phyloP scores from a whole-genome alignment of 305 asterid species.

The Solanum hybrid region DNA sequence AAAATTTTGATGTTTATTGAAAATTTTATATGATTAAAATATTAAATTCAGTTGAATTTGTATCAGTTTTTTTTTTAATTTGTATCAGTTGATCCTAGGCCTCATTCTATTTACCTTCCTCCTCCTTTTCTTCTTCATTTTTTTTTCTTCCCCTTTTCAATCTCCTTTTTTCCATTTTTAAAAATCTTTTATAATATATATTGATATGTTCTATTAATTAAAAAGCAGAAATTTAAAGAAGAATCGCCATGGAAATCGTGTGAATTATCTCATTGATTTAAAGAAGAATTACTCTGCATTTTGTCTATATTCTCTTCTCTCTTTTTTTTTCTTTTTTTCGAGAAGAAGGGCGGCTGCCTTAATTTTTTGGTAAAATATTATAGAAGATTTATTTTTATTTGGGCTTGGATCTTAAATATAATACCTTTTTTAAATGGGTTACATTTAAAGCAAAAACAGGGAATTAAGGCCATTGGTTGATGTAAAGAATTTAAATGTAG shows the following conservation, averaged over 20 bases:
- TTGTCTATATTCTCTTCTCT: neutral
- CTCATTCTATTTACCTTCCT: neutral
- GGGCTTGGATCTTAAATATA: neutral
- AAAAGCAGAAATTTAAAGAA: neutral
- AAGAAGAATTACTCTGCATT: neutral
- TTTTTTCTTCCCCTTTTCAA: neutral
- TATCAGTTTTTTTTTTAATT: too few species aligned
- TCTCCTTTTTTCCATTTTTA: neutral
- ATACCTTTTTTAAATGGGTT: neutral
- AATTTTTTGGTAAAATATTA: neutral
- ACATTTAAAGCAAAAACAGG: too few species aligned
- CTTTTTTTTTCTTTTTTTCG: too few species aligned
- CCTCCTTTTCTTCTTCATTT: neutral
- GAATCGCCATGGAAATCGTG: neutral
- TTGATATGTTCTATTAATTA: neutral
- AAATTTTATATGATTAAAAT: too few species aligned
- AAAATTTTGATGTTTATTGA: neutral
- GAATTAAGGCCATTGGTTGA: neutral
- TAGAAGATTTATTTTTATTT: neutral
- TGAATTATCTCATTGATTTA: neutral
- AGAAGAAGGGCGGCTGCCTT: neutral
- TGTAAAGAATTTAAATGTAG: neutral
- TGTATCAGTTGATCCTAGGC: neutral
- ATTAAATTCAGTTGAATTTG: neutral
- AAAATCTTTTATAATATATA: neutral